Conservation (phyloP, 2,329 filamentous ascomycete genomes). For the Claviceps paspali region DNA sequence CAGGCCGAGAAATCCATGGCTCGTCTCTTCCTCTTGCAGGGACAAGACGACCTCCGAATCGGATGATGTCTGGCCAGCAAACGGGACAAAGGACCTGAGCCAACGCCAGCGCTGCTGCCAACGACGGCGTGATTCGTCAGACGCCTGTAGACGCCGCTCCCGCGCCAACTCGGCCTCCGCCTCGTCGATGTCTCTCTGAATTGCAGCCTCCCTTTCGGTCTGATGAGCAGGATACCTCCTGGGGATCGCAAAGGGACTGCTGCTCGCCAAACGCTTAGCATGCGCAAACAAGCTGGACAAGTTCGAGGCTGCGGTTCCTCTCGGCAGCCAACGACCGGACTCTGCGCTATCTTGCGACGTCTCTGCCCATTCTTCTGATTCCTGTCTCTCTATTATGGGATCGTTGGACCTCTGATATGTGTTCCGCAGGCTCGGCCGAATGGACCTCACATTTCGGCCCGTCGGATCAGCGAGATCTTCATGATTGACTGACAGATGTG, state of each 20-base stretch:
- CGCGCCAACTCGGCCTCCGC: slow-evolving; percentile 5
- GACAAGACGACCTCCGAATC: not conserved
- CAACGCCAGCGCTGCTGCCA: slow-evolving; percentile 11
- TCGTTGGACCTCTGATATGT: not conserved
- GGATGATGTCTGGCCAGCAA: not conserved
- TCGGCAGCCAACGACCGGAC: slow-evolving; percentile 6
- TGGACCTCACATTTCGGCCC: not conserved
- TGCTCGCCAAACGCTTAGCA: slow-evolving; percentile 5
- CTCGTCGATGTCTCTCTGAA: slow-evolving; percentile 11
- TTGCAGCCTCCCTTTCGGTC: slow-evolving; percentile 11
- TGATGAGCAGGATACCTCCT: slow-evolving; percentile 6
- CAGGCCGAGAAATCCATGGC: slow-evolving; percentile 8
- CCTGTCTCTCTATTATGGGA: not conserved
- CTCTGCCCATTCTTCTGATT: not conserved
- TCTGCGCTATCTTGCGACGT: slow-evolving; percentile 4
- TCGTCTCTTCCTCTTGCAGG: not conserved
- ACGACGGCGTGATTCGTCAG: slow-evolving; percentile 1
- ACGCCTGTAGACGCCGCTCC: slow-evolving; percentile 3
- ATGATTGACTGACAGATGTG: not conserved
- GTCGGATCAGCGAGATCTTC: not conserved
- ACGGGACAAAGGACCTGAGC: slow-evolving; percentile 9
- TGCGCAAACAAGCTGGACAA: slow-evolving; percentile 4
- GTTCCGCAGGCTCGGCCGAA: not conserved
- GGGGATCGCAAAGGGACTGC: slow-evolving; percentile 5
- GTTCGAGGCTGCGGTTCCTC: slow-evolving; percentile 5